Percentiles rank a stretch among this genome's conserved stretches.
phyloP scores from a whole-genome alignment of 306 rosid species.

The Prinsepia uniflora region DNA sequence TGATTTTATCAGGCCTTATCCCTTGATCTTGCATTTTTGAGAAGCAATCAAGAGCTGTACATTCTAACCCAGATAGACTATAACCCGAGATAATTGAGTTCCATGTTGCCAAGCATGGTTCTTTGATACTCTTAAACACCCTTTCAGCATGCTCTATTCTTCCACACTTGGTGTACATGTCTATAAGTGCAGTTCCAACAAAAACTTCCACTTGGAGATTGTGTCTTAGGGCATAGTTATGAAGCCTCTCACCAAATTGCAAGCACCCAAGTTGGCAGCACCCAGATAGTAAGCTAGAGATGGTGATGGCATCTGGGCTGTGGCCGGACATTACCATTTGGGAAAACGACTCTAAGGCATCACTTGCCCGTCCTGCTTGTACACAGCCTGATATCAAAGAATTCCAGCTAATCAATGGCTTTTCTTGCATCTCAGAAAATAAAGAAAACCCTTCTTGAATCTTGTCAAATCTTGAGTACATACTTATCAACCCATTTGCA shows the following conservation, averaged over 20 bases:
- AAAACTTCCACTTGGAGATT: conserved; percentile 51
- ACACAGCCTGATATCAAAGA: conserved; percentile 75
- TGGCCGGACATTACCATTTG: conserved; percentile 53
- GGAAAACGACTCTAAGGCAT: conserved; percentile 57
- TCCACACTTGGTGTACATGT: conserved; percentile 83
- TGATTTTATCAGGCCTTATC: conserved; percentile 60
- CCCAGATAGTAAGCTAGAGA: conserved; percentile 65
- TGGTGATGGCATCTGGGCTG: conserved; percentile 57
- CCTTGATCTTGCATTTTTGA: conserved; percentile 49
- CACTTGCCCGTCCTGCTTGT: conserved; percentile 60
- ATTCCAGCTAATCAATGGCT: conserved; percentile 60
- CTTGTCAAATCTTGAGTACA: conserved; percentile 67
- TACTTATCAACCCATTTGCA: conserved; percentile 68
- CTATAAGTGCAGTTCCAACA: conserved; percentile 67
- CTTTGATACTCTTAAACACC: conserved; percentile 47
- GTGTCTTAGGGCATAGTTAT: conserved; percentile 53
- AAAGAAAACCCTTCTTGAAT: conserved; percentile 45
- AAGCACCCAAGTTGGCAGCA: conserved; percentile 68
- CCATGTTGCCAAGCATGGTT: conserved; percentile 79
- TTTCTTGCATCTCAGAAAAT: conserved; percentile 45
- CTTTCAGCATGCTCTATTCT: conserved; percentile 63
- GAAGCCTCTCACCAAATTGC: conserved; percentile 56
- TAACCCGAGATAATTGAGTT: conserved; percentile 75
- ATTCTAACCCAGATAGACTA: conserved; percentile 59
- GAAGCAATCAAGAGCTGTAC: conserved; percentile 56